Base-by-base conservation (phyloP, 2,329 filamentous ascomycete genomes). In the Microsporum canis region DNA sequence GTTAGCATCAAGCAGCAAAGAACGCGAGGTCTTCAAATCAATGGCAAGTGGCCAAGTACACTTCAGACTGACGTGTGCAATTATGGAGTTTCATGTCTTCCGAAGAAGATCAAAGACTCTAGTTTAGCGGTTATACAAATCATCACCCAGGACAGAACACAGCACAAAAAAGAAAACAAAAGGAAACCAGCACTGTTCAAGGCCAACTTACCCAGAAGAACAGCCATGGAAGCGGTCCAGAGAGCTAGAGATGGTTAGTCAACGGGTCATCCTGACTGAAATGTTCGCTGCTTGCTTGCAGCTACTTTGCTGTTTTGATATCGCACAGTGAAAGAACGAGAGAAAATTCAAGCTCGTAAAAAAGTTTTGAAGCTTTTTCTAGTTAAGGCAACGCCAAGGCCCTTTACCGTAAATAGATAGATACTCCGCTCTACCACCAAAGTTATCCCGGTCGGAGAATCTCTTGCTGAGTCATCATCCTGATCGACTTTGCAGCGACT, bases 51-150 rank as follows among this genome's bases (percentile, higher is more conserved):
- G 31, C 12, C 36, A 23, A 47, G 14, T 47, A 38, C 57, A 36
- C 23, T 34, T 94, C 89, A 94, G 89, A 90, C 89, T 94, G 89
- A 94, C 88, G 88, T 92, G 86, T 84, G 86, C 76, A 89, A 85
- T 84, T 81, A 49, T 73, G 68, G 76, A 84, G 86, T 92, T 91
- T 91, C 88, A 92, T 53, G 27, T 53, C 31, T 87, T 82, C 84
- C 64, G 62, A 81, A 75, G 73, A 74, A 79, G 87, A 85, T 95
- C 89, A 94, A 94, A 95, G 89, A 95, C 89, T 95, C 89, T 95
- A 95, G 88, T 91, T 91, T 81, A 76, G 86, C 83, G 87, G 88
- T 90, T 86, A 79, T 80, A 75, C 75, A 78, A 90, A 85, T 91
- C 89, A 92, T 92, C 89, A 90, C 73, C 74, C 77, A 66, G 76